phyloP scores from a whole-genome alignment of 176 grass and related monocot genomes.

The Aegilops sharonensis region DNA sequence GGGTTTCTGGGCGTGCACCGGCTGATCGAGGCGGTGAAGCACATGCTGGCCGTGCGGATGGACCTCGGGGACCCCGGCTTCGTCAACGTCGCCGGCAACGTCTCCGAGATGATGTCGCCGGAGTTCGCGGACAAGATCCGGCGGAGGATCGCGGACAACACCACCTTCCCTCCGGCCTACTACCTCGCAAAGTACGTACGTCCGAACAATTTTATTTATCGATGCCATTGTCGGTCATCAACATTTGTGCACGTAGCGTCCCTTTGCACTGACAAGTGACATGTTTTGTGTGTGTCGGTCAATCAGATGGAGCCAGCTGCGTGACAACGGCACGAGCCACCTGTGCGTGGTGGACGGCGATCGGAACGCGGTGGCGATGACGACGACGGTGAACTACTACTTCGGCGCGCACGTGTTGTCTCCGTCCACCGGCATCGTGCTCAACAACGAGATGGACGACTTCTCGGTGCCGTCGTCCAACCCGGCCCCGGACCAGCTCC shows the following conservation, averaged over 20 bases:
- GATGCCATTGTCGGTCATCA: not conserved
- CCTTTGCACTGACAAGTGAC: not conserved
- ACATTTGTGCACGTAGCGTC: not conserved
- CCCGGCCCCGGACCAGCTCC: conserved; percentile 49
- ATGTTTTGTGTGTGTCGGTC: not conserved
- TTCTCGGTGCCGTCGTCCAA: conserved; percentile 65
- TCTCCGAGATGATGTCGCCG: conserved; percentile 71
- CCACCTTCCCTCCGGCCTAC: conserved; percentile 68
- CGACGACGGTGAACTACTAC: conserved; percentile 64
- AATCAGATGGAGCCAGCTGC: conserved; percentile 72
- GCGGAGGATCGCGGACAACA: conserved; percentile 61
- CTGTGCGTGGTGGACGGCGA: conserved; percentile 75
- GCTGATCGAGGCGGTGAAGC: conserved; percentile 75
- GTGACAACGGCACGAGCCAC: conserved; percentile 80
- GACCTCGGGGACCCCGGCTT: conserved; percentile 74
- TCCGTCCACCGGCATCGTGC: conserved; percentile 79
- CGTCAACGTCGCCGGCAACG: conserved; percentile 44
- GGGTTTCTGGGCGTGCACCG: conserved; percentile 67
- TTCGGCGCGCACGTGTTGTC: conserved; percentile 72
- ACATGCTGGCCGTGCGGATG: conserved; percentile 76
- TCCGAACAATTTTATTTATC: not conserved
- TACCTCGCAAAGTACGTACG: conserved; percentile 67
- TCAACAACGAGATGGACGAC: conserved; percentile 98
- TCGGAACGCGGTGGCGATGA: conserved; percentile 84
- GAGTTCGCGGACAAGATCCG: conserved; percentile 52